Evolutionary conservation across 805 yeast genomes (phyloP), one percentile per base, ranked within the genome.

Genomic region (Pichia scutulata): DNA sequence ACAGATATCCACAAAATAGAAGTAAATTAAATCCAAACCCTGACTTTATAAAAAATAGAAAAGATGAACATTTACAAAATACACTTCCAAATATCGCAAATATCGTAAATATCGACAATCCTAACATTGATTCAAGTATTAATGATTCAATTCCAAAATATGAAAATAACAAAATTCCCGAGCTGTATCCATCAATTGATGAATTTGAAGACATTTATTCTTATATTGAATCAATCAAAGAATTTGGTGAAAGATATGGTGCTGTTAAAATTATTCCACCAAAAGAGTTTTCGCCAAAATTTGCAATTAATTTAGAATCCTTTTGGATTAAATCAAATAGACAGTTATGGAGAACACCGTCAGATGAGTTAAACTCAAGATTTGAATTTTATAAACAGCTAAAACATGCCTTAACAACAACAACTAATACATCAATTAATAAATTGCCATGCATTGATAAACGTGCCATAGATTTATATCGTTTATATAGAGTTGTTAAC

Each of bases 231-330:
- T 70, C 77, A 14, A 64, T 80, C 1, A 63, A 67, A 13, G 70
- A 73, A 0, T 58, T 73, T 10, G 96, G 93, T 2, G 66, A 62
- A 30, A 62, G 68, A 26, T 80, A 74, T 62, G 97, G 97, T 0
- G 89, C 93, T 59, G 66, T 89, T 42, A 90, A 89, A 60, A 62
- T 90, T 2, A 70, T 77, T 7, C 83, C 95, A 5, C 90, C 92
- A 0, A 37, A 40, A 19, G 52, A 47, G 28, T 58, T 39, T 23
- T 24, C 40, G 4, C 57, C 52, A 16, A 57, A 54, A 12, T 67
- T 66, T 47, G 52, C 64, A 12, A 57, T 69, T 21, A 75, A 77
- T 55, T 66, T 80, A 3, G 78, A 76, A 49, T 56, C 70, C 16
- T 71, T 77, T 53, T 73, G 78, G 74, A 77, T 82, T 60, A 73